Evolutionary conservation across 768 basidiomycete genomes (phyloP), one percentile per base, ranked within the genome.

Genomic region (Psilocybe tampanensis): DNA sequence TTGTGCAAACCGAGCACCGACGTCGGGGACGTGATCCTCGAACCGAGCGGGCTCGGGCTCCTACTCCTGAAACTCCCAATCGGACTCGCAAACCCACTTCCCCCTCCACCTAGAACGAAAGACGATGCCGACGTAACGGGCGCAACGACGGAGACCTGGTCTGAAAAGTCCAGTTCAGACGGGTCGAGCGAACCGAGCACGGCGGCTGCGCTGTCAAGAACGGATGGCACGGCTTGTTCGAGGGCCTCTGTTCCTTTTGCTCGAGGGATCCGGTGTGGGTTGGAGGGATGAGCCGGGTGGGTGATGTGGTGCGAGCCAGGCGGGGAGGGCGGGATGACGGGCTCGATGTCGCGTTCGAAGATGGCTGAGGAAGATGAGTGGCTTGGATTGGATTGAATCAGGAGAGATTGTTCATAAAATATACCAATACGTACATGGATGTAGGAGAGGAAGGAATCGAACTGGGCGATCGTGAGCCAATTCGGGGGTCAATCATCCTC

Each of bases 341-440:
- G 87, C 62, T 94, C 93, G 60, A 95, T 93, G 69, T 95, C 93
- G 33, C 93, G 85, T 72, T 95, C 93, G 58, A 95, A 95, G 55
- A 95, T 95, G 34, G 93, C 92, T 0, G 92, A 94, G 0, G 90
- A 91, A 0, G 90, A 91, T 0, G 91, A 94, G 64, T 90, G 81
- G 1, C 78, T 79, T 60, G 1, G 64, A 57, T 36, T 47, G 26
- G 44, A 17, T 11, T 12, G 19, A 53, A 32, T 54, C 6, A 39
- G 41, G 44, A 57, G 23, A 52, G n/a, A n/a, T n/a, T n/a, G n/a
- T n/a, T 15, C 47, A 26, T 33, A 60, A 50, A 24, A 29, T 26
- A 34, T n/a, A n/a, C n/a, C n/a, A 48, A 36, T 23, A 73, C 86
- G 58, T 77, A 89, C 86, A 90, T 83, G 32, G 89, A 90, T 18